Conservation (phyloP, 345 rosid species). For the Sonneratia caseolaris region DNA sequence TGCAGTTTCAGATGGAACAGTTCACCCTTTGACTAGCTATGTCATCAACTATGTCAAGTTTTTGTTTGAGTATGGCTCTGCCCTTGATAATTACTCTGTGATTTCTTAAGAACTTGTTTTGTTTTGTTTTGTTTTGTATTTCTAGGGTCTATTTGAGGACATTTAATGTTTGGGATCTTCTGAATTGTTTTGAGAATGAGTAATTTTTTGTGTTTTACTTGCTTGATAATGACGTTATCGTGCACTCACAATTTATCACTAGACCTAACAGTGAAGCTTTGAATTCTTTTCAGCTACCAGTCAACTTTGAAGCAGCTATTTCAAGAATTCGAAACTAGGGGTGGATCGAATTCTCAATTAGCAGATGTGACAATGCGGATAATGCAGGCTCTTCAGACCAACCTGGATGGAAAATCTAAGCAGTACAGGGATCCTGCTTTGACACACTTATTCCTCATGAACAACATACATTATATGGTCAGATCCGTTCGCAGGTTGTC, state of each 20-base stretch:
- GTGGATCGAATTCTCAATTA: constrained; percentile 56
- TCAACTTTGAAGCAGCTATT: constrained; percentile 94
- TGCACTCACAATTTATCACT: neutral
- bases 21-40: constrained; percentile 95
- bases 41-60: constrained; percentile 96
- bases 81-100: constrained; percentile 1
- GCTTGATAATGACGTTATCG: neutral
- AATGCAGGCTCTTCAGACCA: constrained; percentile 99
- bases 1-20: constrained; percentile 87
- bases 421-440: constrained; percentile 86
- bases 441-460: constrained; percentile 92
- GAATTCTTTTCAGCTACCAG: constrained; percentile 61
- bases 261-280: neutral
- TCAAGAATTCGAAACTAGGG: constrained; percentile 73
- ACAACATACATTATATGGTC: constrained; percentile 97
- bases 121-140: neutral
- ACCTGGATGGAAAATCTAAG: constrained; percentile 90
- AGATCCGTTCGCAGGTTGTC: constrained; percentile 87
- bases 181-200: neutral
- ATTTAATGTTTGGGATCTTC: neutral
- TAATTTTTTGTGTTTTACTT: neutral
- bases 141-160: too few species aligned
- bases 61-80: constrained; percentile 77
- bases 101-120: neutral
- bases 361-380: constrained; percentile 86